Percentiles rank a stretch among this genome's conserved stretches.
These are phyloP conservation scores for Moesziomyces antarcticus DNA, from an alignment of 1,284 basidiomycete species.

Conservation along the genomic window DNA sequence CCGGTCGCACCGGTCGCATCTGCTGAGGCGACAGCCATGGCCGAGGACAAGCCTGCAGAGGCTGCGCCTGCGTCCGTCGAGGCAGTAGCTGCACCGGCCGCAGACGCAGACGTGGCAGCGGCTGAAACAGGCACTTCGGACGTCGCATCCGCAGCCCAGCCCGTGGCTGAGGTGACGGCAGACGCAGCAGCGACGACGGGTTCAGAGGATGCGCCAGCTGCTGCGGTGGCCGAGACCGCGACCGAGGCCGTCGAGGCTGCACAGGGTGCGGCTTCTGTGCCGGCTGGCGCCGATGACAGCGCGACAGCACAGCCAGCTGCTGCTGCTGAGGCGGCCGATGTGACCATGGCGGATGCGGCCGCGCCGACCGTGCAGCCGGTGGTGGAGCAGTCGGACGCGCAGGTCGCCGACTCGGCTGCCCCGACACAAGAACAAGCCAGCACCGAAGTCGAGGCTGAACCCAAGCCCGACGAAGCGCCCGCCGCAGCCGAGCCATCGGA, in stretches of 20 bases:
- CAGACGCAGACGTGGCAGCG: neutral
- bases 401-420: too few species aligned
- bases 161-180: too few species aligned
- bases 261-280: constrained; percentile 5
- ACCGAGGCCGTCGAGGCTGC: constrained; percentile 3
- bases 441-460: neutral
- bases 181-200: neutral
- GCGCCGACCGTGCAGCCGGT: neutral
- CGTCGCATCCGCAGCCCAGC: too few species aligned
- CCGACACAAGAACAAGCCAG: neutral
- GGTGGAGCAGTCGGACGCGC: neutral
- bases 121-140: neutral
- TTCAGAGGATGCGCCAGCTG: constrained; percentile 9
- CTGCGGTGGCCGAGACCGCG: constrained; percentile 13
- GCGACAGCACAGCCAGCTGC: neutral
- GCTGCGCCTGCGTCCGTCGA: neutral
- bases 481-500: neutral
- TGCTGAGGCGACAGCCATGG: neutral
- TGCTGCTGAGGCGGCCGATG: constrained; percentile 2
- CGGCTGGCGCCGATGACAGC: neutral
- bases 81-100: neutral
- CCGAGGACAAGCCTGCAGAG: neutral
- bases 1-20: neutral
- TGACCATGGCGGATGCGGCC: constrained; percentile 9
- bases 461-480: too few species aligned